Evolutionary conservation across 192 early-diverging fungal species (phyloP).

Genomic region (Coemansia reversa): DNA sequence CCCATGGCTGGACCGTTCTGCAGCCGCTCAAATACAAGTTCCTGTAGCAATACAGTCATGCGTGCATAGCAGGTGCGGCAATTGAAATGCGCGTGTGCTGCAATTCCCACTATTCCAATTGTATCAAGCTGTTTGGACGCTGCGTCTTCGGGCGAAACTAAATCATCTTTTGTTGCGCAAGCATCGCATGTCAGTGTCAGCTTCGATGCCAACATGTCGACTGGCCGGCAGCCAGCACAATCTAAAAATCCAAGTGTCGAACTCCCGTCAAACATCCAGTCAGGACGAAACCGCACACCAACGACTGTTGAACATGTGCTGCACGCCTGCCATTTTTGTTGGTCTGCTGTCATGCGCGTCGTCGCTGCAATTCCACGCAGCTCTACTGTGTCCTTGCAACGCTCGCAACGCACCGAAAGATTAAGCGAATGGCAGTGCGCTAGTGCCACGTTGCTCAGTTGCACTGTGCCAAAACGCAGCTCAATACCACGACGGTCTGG

Average conservation of each 20-base stretch:
- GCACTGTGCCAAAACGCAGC: constrained; percentile 63
- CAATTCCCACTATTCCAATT: constrained; percentile 27
- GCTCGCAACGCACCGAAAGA: constrained; percentile 66
- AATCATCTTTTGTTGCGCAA: constrained; percentile 57
- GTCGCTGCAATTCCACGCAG: constrained; percentile 56
- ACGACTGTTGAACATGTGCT: constrained; percentile 57
- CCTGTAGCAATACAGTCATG: constrained; percentile 45
- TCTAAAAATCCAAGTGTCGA: constrained; percentile 71
- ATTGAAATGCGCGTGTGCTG: constrained; percentile 9
- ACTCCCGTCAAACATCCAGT: constrained; percentile 59
- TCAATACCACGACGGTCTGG: constrained; percentile 69
- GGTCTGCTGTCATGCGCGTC: constrained; percentile 26
- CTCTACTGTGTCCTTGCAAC: constrained; percentile 72
- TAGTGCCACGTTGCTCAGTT: constrained; percentile 66
- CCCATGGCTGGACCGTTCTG: constrained; percentile 35
- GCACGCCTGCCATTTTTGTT: constrained; percentile 56
- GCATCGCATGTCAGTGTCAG: constrained; percentile 69
- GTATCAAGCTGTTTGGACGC: constrained; percentile 7
- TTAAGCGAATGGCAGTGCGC: constrained; percentile 65
- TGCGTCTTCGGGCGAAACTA: not conserved
- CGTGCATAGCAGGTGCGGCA: constrained; percentile 44
- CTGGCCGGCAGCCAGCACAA: constrained; percentile 63
- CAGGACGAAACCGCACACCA: constrained; percentile 61
- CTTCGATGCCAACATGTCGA: constrained; percentile 72
- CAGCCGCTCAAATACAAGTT: constrained; percentile 58